Conservation (phyloP, 2,329 filamentous ascomycete genomes). For the Leptographium lundbergii region DNA sequence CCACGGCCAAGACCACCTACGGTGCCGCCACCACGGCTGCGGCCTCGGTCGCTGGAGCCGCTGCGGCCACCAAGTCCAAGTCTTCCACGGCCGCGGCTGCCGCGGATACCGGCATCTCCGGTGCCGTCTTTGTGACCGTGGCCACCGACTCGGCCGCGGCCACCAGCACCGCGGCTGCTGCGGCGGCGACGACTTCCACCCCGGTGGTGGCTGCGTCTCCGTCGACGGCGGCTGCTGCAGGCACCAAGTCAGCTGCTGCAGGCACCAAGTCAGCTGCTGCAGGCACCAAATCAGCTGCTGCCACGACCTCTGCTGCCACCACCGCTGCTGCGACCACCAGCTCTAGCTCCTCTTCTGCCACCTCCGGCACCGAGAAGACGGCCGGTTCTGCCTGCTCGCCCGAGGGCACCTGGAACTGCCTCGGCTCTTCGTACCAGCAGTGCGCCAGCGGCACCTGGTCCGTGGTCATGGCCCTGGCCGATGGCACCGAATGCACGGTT, state of each 20-base stretch:
- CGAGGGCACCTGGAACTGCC: conserved; percentile 39
- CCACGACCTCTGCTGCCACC: background rate
- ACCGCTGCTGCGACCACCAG: background rate
- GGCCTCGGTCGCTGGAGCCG: background rate
- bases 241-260: background rate
- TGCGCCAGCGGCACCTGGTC: conserved; percentile 38
- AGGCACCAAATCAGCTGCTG: background rate
- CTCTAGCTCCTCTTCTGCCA: background rate
- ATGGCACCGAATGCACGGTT: conserved; percentile 31
- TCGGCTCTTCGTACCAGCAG: conserved; percentile 36
- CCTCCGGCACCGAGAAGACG: conserved; percentile 18
- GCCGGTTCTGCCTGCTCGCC: conserved; percentile 30
- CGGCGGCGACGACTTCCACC: background rate
- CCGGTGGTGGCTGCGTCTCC: conserved; percentile 5
- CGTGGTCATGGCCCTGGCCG: conserved; percentile 24
- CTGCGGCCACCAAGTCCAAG: background rate
- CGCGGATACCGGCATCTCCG: conserved; percentile 2
- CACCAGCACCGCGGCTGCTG: conserved; percentile 5
- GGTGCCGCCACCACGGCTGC: conserved; percentile 5
- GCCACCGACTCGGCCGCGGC: background rate
- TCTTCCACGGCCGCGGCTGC: conserved; percentile 12
- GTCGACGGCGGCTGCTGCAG: background rate
- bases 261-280: background rate
- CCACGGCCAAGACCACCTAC: conserved; percentile 11
- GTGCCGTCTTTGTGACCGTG: background rate